Conservation (phyloP, 2,329 filamentous ascomycete genomes). For the Monosporascus ibericus region DNA sequence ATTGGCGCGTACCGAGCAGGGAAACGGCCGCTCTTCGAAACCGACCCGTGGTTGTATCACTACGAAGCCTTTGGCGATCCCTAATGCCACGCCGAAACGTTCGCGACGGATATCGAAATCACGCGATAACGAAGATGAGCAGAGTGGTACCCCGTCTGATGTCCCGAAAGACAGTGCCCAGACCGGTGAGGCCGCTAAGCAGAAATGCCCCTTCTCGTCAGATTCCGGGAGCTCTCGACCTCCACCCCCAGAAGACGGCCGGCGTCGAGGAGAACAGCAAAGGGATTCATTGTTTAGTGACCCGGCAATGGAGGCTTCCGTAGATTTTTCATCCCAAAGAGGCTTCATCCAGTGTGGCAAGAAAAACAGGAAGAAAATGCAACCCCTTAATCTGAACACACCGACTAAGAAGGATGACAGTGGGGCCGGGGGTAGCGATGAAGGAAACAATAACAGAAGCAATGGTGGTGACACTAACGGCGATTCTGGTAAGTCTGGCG, state of each 20-base stretch:
- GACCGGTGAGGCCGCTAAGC: constrained; percentile 17
- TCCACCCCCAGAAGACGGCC: constrained; percentile 12
- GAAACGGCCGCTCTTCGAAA: constrained; percentile 6
- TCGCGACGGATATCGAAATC: constrained; percentile 19
- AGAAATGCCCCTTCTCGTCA: constrained; percentile 19
- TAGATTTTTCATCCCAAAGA: constrained; percentile 54
- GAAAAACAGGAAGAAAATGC: constrained; percentile 34
- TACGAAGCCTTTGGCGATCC: constrained; percentile 22
- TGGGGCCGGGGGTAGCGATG: constrained; percentile 24
- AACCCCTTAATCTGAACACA: constrained; percentile 13
- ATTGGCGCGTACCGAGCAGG: constrained; percentile 11
- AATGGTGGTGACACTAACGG: constrained; percentile 29
- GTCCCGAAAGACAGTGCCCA: constrained; percentile 13
- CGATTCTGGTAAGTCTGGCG: constrained; percentile 23
- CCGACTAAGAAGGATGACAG: constrained; percentile 31
- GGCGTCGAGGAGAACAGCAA: constrained; percentile 21
- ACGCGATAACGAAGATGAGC: constrained; percentile 9
- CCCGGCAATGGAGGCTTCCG: constrained; percentile 35
- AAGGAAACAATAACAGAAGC: constrained; percentile 14
- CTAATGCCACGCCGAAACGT: constrained; percentile 30
- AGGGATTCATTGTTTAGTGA: constrained; percentile 34
- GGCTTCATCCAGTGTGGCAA: constrained; percentile 49
- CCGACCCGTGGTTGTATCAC: constrained; percentile 3
- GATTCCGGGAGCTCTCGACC: constrained; percentile 17
- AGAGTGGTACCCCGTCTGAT: constrained; percentile 4